Evolutionary conservation across 1,284 basidiomycete genomes (phyloP), one percentile per base, ranked within the genome.

Genomic region (Ceratobasidium sp.): DNA sequence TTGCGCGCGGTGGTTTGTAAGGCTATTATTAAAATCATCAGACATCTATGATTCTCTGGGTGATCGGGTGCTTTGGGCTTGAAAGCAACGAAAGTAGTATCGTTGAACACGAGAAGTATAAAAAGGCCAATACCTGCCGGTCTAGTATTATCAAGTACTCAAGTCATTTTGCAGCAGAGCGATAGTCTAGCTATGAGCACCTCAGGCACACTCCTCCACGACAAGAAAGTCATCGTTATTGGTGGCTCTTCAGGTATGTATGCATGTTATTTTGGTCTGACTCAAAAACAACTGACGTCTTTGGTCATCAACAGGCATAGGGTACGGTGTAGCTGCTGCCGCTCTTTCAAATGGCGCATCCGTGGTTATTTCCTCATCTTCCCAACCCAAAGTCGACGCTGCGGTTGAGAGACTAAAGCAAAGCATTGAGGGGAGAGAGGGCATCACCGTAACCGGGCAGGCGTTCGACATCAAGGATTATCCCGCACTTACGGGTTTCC

Each of bases 361-460:
- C 1, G 73, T 70, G 4, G 43, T 73, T 30, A 62, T 73, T 18
- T 23, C 73, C 21, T 70, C 64, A 26, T 69, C 64, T 23, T 49
- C 6, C 41, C 44, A 73, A 21, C 11, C 13, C 9, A 50, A 55
- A 18, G 73, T 73, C 14, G 43, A 73, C 35, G 49, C 64, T 14
- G 66, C 73, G 41, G 47, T 73, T 23, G 49, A 58, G n/a, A n/a
- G 35, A 43, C 38, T 73, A 16, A 61, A 67, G 50, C 49, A 41
- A 4, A 35, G 26, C 43, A 43, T 23, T 7, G 11, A 9, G 13
- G 41, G 23, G 2, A 26, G n/a, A 23, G 4, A 26, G 2, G 38
- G 28, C 38, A 26, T 32, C 9, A 38, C 64, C 16, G 30, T 67
- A 13, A 41, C 32, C 8, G 64, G 64, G n/a, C 32, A 55, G 32